Evolutionary conservation across 176 grass and related monocot genomes (phyloP).

Genomic region (Coix lacrymajobi): DNA sequence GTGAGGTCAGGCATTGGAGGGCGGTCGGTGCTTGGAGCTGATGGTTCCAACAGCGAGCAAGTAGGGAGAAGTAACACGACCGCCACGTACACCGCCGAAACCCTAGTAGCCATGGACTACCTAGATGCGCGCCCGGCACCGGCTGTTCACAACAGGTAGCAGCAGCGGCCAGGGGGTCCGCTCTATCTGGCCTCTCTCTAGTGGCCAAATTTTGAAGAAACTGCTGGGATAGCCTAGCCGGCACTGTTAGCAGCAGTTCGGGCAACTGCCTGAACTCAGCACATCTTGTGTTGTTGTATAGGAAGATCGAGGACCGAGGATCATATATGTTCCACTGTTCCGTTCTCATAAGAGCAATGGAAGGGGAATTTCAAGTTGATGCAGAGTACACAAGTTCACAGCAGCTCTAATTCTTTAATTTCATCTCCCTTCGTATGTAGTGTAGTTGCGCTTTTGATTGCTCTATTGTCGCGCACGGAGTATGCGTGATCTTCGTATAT

Average conservation of each 20-base stretch:
- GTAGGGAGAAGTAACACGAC: constrained; percentile 23
- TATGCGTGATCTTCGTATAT: background rate
- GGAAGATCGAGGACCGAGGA: background rate
- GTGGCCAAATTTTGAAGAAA: background rate
- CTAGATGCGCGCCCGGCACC: constrained; percentile 42
- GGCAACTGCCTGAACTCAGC: background rate
- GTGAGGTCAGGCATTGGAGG: background rate
- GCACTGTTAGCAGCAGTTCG: background rate
- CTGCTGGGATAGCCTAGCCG: background rate
- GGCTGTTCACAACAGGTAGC: constrained; percentile 45
- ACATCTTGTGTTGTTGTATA: constrained; percentile 6
- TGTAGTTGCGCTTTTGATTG: background rate
- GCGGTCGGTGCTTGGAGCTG: constrained; percentile 7
- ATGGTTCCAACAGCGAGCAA: constrained; percentile 2
- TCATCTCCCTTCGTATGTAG: background rate
- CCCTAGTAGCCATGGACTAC: constrained; percentile 52
- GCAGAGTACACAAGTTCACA: background rate
- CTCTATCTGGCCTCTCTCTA: background rate
- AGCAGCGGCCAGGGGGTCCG: background rate
- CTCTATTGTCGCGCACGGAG: background rate
- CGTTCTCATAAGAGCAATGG: background rate
- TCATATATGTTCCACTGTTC: background rate
- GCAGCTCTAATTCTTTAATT: background rate
- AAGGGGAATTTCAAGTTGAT: background rate
- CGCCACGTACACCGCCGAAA: constrained; percentile 13